Base-by-base conservation (phyloP, 2,329 filamentous ascomycete species). In the Microdochium nivale region DNA sequence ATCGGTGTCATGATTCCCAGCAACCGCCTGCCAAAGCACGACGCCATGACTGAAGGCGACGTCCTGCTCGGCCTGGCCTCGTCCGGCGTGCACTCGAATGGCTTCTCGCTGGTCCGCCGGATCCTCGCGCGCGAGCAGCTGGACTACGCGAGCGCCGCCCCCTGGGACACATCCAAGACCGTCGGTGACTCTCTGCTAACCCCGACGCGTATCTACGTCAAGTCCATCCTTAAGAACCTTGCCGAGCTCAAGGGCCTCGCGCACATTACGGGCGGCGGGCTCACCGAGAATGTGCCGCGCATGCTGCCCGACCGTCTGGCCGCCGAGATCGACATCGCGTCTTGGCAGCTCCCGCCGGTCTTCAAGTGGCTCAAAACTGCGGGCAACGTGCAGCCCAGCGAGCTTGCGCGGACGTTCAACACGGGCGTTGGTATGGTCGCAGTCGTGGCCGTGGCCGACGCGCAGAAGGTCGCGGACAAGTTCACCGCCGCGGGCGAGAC, bases 351-450 rank as follows among this genome's bases (percentile, higher is more conserved):
- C 44, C 90, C 88, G 0, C 72, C 80, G 1, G 87, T 96, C 3
- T 94, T 97, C 73, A 77, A 78, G 62, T 99, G 94, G 94, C 78
- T 99, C 61, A 90, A 90, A 72, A 70, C 67, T 55, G 73, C 75
- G 3, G 83, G 82, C n/a, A 86, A 87, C 54, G 84, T 97, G 30
- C 80, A 78, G 50, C 77, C 84, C 1, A 65, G 74, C 10, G 94
- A 99, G 73, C 95, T 97, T 80, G 90, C 86, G 49, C 79, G 90
- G 53, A 94, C 90, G 2, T 97, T 96, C 79, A 99, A 99, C 74
- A 90, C 87, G 8, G 94, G 94, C 49, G 74, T 99, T 46, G 94
- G 94, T 47, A 97, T 99, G 91, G 88, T 96, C 5, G 76, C 91
- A 27, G 90, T 90, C 4, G 89, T 96, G 2, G 80, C 79, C 25